Conservation (phyloP, 192 early-diverging fungal species). For the Rhizoclosmatium sp. region DNA sequence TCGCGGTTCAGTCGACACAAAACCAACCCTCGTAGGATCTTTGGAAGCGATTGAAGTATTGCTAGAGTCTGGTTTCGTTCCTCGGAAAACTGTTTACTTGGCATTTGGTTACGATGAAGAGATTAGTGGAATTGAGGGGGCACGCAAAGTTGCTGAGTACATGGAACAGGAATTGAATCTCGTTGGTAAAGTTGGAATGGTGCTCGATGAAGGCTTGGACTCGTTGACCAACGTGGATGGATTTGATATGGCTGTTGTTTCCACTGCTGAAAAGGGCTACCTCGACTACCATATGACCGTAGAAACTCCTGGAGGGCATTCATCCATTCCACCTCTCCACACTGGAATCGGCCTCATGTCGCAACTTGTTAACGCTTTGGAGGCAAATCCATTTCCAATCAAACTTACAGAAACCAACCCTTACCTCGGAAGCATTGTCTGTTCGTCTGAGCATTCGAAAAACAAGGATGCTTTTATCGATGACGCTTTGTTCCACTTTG, state of each 20-base stretch:
- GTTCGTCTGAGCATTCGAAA: slow-evolving; percentile 33
- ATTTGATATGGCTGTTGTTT: slow-evolving; percentile 42
- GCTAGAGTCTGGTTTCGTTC: slow-evolving; percentile 45
- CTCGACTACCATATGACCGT: slow-evolving; percentile 42
- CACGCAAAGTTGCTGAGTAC: slow-evolving; percentile 37
- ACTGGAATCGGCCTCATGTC: slow-evolving; percentile 51
- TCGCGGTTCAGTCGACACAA: slow-evolving; percentile 53
- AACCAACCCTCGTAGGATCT: slow-evolving; percentile 48
- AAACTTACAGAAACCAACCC: slow-evolving; percentile 40
- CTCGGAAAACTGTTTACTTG: slow-evolving; percentile 45
- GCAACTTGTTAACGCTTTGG: slow-evolving; percentile 40
- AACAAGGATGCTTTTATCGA: slow-evolving; percentile 19
- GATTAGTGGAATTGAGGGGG: slow-evolving; percentile 37
- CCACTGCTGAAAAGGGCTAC: slow-evolving; percentile 54
- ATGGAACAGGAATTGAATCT: slow-evolving; percentile 42
- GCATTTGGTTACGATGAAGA: slow-evolving; percentile 61
- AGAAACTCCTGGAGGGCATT: slow-evolving; percentile 52
- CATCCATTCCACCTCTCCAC: slow-evolving; percentile 49
- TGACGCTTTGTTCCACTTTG: slow-evolving; percentile 13
- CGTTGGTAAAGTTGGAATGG: slow-evolving; percentile 53
- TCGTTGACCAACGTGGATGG: slow-evolving; percentile 10
- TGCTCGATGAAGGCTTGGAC: slow-evolving; percentile 42
- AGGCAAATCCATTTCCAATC: slow-evolving; percentile 35
- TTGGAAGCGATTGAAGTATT: slow-evolving; percentile 56
- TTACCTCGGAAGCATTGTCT: slow-evolving; percentile 35